Evolutionary conservation across 768 basidiomycete species (phyloP), one percentile per base, ranked within the genome.

Genomic region (Suillus subalutaceus): DNA sequence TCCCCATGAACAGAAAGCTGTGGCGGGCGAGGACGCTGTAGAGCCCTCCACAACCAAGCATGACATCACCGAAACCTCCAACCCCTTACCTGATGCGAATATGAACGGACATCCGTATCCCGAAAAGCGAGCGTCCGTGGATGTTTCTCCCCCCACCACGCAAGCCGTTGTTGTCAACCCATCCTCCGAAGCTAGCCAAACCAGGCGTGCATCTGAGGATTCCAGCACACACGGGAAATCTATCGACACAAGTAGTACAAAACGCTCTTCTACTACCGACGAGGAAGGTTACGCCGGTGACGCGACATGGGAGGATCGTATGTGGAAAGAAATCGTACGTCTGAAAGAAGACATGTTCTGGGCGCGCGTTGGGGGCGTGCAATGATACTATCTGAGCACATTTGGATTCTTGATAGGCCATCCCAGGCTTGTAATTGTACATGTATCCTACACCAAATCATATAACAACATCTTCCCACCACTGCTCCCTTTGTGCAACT

Each of bases 331-430:
- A 78, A 74, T 96, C 23, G 82, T 87, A 20, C 82, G 82, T 53
- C 74, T 96, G 68, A 85, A 88, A 66, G 92, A 94, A 75, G 89
- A 91, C 52, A 91, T 95, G 91, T 95, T 92, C 74, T 94, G 88
- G 90, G 90, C 93, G 26, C 80, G 94, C 63, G 77, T 93, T 57
- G 93, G 93, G 0, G 87, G 84, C 7, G 63, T 80, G 62, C 77
- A n/a, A n/a, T n/a, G n/a, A n/a, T n/a, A n/a, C n/a, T n/a, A n/a
- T n/a, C n/a, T n/a, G n/a, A n/a, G n/a, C n/a, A n/a, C n/a, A n/a
- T n/a, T n/a, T n/a, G n/a, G n/a, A n/a, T n/a, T n/a, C n/a, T n/a
- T n/a, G n/a, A n/a, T n/a, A n/a, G n/a, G n/a, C n/a, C n/a, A n/a
- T n/a, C n/a, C n/a, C n/a, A n/a, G n/a, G n/a, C n/a, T n/a, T n/a